Evolutionary conservation across 768 basidiomycete species (phyloP).

Genomic region (Pilatotrama ljubarskyi): DNA sequence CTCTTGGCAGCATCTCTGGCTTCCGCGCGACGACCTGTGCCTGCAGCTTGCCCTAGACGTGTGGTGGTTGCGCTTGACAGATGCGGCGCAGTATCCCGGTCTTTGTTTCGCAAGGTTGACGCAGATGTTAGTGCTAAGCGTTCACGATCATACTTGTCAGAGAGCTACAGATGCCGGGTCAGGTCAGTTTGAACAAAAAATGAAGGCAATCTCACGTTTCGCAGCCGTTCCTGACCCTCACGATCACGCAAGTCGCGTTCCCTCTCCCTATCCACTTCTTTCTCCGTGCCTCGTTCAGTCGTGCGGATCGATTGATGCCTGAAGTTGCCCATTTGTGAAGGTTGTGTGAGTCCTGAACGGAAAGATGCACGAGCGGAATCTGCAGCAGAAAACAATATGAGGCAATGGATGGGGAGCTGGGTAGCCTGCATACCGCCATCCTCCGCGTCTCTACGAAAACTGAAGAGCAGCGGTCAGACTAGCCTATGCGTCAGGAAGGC

Average conservation of each 20-base stretch:
- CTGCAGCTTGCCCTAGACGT: slow-evolving; percentile 38
- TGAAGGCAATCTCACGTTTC: slow-evolving; percentile 55
- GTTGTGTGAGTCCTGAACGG: slow-evolving; percentile 71
- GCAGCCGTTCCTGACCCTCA: slow-evolving; percentile 76
- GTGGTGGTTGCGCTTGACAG: slow-evolving; percentile 44
- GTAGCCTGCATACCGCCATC: slow-evolving; percentile 55
- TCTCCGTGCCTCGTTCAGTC: slow-evolving; percentile 50
- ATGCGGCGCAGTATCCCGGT: slow-evolving; percentile 68
- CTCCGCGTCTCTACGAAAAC: slow-evolving; percentile 76
- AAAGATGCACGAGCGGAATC: slow-evolving; percentile 64
- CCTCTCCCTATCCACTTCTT: slow-evolving; percentile 45
- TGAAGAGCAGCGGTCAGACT: slow-evolving; percentile 33
- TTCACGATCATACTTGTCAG: slow-evolving; percentile 86
- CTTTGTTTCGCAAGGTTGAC: slow-evolving; percentile 55
- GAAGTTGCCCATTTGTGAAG: slow-evolving; percentile 92
- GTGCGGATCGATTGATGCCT: slow-evolving; percentile 82
- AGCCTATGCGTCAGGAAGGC: neutral
- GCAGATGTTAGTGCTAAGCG: slow-evolving; percentile 56
- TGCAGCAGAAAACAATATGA: slow-evolving; percentile 37
- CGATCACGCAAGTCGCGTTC: slow-evolving; percentile 64
- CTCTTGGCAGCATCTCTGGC: slow-evolving; percentile 61
- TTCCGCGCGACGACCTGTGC: slow-evolving; percentile 54
- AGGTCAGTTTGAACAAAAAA: too few relatives aligned
- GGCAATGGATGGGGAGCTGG: slow-evolving; percentile 1
- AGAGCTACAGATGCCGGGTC: slow-evolving; percentile 50